A percentile compares a stretch with the other conserved stretches of the same genome.
Evolutionary conservation across 306 rosid genomes (phyloP).

Genomic region (Cicer pinnatifidum): DNA sequence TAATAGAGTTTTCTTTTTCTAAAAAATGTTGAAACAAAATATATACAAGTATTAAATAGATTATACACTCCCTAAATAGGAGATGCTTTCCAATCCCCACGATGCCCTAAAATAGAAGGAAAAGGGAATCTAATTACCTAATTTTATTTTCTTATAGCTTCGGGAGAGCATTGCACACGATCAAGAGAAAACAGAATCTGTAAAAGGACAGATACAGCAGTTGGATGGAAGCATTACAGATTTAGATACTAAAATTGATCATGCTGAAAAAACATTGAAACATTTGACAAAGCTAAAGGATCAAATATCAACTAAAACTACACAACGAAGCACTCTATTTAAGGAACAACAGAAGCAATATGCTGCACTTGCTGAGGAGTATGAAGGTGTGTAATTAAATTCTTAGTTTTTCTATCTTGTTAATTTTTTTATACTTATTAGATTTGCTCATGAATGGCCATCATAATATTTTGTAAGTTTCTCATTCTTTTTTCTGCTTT

Average conservation of each 20-base stretch:
- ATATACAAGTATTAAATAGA: neutral
- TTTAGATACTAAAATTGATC: conserved; percentile 62
- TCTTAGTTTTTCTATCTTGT: conserved; percentile 6
- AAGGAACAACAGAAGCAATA: conserved; percentile 70
- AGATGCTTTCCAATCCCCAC: neutral
- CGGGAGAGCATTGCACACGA: conserved; percentile 87
- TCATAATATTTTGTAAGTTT: conserved; percentile 33
- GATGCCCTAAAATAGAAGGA: conserved; percentile 15
- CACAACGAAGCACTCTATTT: conserved; percentile 69
- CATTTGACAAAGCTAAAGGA: conserved; percentile 64
- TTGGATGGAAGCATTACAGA: conserved; percentile 69
- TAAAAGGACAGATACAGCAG: conserved; percentile 65
- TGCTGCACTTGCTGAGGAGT: conserved; percentile 72
- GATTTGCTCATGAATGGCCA: conserved; percentile 18
- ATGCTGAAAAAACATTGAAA: conserved; percentile 57
- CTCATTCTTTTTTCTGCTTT: conserved; percentile 38
- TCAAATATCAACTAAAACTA: conserved; percentile 67
- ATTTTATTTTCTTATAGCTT: conserved; percentile 59
- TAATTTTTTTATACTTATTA: conserved; percentile 10
- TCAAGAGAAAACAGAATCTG: conserved; percentile 72
- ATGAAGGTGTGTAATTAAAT: conserved; percentile 60
- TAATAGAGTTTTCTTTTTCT: too few species aligned
- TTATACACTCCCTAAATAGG: neutral
- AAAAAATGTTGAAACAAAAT: neutral
- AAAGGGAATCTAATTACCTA: conserved; percentile 36